phyloP scores from a whole-genome alignment of 768 basidiomycete species.

The Hygrophoropsis aurantiaca region DNA sequence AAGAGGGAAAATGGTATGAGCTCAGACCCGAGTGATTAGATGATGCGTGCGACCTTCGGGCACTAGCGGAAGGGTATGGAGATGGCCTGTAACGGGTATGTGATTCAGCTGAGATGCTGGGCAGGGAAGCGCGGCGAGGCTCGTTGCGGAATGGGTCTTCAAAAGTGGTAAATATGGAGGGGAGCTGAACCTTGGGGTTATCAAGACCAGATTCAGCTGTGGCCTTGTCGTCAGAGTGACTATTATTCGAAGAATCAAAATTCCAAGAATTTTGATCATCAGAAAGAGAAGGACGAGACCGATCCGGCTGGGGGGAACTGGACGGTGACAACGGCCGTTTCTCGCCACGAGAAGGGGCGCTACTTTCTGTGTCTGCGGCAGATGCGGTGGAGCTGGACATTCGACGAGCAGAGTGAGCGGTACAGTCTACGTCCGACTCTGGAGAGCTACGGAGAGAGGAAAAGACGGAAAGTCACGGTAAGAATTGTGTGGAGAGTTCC shows the following conservation, averaged over 20 bases:
- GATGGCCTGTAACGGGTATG: conserved; percentile 49
- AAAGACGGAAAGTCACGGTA: conserved; percentile 11
- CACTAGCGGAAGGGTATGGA: conserved; percentile 52
- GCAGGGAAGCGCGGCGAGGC: conserved; percentile 62
- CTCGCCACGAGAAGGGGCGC: conserved; percentile 56
- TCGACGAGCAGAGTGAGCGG: conserved; percentile 48
- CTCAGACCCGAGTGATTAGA: conserved; percentile 39
- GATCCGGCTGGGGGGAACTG: conserved; percentile 48
- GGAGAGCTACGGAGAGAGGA: conserved; percentile 31
- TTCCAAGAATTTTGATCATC: conserved; percentile 23
- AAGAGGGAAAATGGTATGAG: conserved; percentile 56
- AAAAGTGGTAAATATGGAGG: conserved; percentile 71
- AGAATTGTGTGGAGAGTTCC: conserved; percentile 10
- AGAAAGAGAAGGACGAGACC: conserved; percentile 36
- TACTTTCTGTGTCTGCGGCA: conserved; percentile 63
- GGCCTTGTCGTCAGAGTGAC: conserved; percentile 37
- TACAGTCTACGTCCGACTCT: conserved; percentile 53
- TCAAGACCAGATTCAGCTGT: conserved; percentile 41
- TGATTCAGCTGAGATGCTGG: conserved; percentile 53
- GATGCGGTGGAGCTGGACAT: conserved; percentile 80
- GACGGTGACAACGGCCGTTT: conserved; percentile 62
- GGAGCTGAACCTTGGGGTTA: conserved; percentile 62
- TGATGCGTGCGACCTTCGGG: conserved; percentile 50
- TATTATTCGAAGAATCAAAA: conserved; percentile 17
- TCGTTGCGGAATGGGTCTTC: conserved; percentile 58